Evolutionary conservation across 257 asterid species (phyloP), one percentile per base, ranked within the genome.

Genomic region (Przewalskia tangutica): DNA sequence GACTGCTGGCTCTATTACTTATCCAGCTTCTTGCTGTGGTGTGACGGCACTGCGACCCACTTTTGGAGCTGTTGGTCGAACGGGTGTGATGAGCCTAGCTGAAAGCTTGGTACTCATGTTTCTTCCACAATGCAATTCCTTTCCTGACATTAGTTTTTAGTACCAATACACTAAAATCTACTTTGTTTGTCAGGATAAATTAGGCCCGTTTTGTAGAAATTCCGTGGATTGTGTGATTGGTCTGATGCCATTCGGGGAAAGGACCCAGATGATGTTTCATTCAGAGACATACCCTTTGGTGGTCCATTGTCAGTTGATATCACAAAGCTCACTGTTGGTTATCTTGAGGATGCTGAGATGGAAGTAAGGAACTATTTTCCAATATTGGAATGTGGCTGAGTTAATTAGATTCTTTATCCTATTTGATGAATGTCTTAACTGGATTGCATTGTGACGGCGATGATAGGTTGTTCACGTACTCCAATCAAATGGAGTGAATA

Each of bases 21-120:
- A 89, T 83, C 99, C 98, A 78, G 97, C 97, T 55, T 90, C 98
- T 70, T 97, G 98, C 20, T 95, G 99, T 84, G 97, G 98, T 6
- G 94, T 94, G 82, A 95, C 98, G 8, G 98, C 98, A 46, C 63
- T 95, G 42, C 95, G 97, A 55, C 99, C 98, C 40, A 90, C 95
- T 81, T 95, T 95, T 68, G 99, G 99, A 80, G 82, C 93, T 53
- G 94, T 92, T 54, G 97, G 97, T 44, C 92, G 98, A 83, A 92
- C 96, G 2, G 98, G 99, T 51, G 97, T 94, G 32, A 77, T 95
- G 91, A 95, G 99, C 93, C 84, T 94, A 83, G 92, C 98, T 0
- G 99, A 95, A 88, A 95, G 99, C 87, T 90, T 95, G 98, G 99
- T 95, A 92, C 62, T 63, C 17, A 60, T 20, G 17, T 40, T 44